Percentiles rank a stretch among this genome's conserved stretches.
phyloP scores from a whole-genome alignment of 2,329 filamentous ascomycete genomes.

The Botrytis paeoniae region DNA sequence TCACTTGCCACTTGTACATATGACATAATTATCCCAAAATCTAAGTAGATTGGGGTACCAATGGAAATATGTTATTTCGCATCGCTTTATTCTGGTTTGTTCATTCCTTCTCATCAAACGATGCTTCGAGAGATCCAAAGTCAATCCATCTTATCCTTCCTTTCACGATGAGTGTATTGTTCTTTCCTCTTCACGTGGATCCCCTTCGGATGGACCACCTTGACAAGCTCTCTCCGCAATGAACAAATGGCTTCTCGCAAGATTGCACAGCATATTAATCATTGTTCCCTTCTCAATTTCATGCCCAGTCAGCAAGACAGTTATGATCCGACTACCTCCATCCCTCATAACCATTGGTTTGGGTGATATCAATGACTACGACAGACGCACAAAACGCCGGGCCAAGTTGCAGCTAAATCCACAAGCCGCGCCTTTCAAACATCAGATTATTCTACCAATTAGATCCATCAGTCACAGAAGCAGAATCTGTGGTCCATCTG shows the following conservation, averaged over 20 bases:
- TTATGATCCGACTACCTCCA: conserved; percentile 34
- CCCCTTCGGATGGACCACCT: background rate
- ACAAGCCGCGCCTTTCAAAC: background rate
- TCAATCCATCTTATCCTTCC: background rate
- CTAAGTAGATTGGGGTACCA: background rate
- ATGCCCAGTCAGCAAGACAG: background rate
- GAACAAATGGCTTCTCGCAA: background rate
- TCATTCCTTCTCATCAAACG: background rate
- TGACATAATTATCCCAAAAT: background rate
- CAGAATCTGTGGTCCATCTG: background rate
- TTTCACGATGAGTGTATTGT: background rate
- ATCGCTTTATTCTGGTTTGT: background rate
- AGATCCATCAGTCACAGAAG: background rate
- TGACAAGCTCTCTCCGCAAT: background rate
- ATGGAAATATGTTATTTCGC: background rate
- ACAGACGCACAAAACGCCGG: conserved; percentile 24
- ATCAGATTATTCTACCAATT: conserved; percentile 9
- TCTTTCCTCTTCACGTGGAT: background rate
- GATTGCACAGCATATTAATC: background rate
- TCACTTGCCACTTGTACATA: no score
- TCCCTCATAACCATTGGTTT: conserved; percentile 30
- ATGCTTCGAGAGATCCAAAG: background rate
- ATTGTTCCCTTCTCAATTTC: background rate
- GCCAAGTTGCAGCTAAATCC: background rate
- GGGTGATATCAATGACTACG: conserved; percentile 32